phyloP scores from a whole-genome alignment of 495 filamentous ascomycete genomes.

The Aspergillus sclerotiicarbonarius region DNA sequence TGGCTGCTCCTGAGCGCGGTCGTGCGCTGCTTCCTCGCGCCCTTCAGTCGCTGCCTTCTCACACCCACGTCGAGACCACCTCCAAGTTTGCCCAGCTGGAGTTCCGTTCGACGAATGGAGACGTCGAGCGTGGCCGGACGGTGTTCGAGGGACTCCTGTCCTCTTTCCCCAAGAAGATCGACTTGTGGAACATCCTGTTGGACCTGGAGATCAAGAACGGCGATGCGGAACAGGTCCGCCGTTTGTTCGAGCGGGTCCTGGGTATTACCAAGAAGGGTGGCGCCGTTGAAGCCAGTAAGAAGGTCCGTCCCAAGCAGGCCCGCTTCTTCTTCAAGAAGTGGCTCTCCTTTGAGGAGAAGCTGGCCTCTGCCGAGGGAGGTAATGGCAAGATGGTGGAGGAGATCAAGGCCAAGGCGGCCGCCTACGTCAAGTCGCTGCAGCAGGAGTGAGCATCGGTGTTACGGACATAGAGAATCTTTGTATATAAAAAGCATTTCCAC shows the following conservation, averaged over 20 bases:
- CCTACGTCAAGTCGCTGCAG: conserved; percentile 61
- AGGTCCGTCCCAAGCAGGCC: conserved; percentile 68
- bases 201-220: conserved; percentile 76
- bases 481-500: conserved; percentile 14
- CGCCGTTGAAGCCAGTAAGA: conserved; percentile 35
- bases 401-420: conserved; percentile 70
- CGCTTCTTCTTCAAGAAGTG: conserved; percentile 82
- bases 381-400: conserved; percentile 68
- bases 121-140: conserved; percentile 87
- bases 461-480: conserved; percentile 5
- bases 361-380: conserved; percentile 46
- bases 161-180: conserved; percentile 81
- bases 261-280: conserved; percentile 56
- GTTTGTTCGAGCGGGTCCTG: conserved; percentile 76
- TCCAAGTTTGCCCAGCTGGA: conserved; percentile 87
- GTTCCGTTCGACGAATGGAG: conserved; percentile 79
- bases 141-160: conserved; percentile 86
- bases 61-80: conserved; percentile 74
- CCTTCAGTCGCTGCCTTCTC: conserved; percentile 71
- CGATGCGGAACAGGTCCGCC: conserved; percentile 63
- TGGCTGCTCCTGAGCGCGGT: conserved; percentile 65
- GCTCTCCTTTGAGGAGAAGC: conserved; percentile 74
- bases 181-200: conserved; percentile 88
- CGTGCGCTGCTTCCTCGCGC: conserved; percentile 82
- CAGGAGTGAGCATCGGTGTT: conserved; percentile 24